Evolutionary conservation across 257 asterid species (phyloP).

Genomic region (Schizonepeta tenuifolia): DNA sequence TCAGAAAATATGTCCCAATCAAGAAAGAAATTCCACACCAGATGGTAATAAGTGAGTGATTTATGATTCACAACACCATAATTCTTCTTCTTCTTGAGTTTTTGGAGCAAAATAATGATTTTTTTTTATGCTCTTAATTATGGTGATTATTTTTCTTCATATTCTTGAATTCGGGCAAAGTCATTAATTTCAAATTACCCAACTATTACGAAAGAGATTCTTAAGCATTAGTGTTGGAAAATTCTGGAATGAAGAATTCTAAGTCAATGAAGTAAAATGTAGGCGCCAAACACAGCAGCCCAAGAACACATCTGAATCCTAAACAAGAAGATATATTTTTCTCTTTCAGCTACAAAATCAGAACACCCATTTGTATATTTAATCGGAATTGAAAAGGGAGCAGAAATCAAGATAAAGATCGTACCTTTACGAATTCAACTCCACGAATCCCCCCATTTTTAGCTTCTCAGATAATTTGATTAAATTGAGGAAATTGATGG

Average conservation of each 20-base stretch:
- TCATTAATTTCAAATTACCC: background rate
- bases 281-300: background rate
- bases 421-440: conserved; percentile 28
- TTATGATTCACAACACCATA: no score
- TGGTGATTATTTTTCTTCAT: background rate
- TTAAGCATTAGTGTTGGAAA: no score
- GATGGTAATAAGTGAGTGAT: no score
- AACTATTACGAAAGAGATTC: background rate
- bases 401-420: background rate
- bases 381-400: background rate
- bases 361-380: background rate
- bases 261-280: background rate
- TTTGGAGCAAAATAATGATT: background rate
- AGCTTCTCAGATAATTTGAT: conserved; percentile 5
- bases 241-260: no score
- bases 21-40: no score
- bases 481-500: background rate
- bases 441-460: background rate
- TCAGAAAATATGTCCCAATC: no score
- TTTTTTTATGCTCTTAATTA: background rate
- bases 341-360: background rate
- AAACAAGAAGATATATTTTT: background rate
- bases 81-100: background rate
- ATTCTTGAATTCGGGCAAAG: background rate
- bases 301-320: background rate